phyloP scores from a whole-genome alignment of 2,329 filamentous ascomycete species.

The Cytospora leucostoma region DNA sequence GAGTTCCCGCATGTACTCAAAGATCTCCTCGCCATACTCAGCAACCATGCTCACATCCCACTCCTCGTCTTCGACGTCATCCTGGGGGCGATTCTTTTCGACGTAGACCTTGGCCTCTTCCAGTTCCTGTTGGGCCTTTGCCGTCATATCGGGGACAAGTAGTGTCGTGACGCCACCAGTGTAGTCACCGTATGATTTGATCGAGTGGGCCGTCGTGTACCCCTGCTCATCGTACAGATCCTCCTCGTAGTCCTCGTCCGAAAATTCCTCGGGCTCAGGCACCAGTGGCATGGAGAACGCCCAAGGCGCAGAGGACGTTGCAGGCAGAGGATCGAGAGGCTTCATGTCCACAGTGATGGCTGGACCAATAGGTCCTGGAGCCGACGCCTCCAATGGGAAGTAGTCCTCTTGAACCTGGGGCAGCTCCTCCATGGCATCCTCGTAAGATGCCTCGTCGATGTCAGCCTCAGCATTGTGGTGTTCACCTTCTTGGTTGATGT shows the following conservation, averaged over 20 bases:
- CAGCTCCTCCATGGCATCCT: constrained; percentile 50
- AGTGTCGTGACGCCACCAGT: constrained; percentile 58
- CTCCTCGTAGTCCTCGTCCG: constrained; percentile 79
- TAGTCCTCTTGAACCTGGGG: constrained; percentile 30
- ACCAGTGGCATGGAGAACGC: constrained; percentile 26
- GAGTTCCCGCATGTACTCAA: constrained; percentile 83
- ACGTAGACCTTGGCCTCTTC: constrained; percentile 66
- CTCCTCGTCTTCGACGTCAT: constrained; percentile 83
- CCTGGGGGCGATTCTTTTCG: constrained; percentile 62
- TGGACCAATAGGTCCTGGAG: constrained; percentile 8
- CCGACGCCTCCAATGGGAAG: not conserved
- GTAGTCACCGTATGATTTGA: constrained; percentile 69
- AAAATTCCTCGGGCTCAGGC: constrained; percentile 68
- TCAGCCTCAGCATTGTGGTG: constrained; percentile 35
- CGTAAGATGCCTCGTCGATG: constrained; percentile 44
- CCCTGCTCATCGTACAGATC: constrained; percentile 64
- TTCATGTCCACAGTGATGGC: constrained; percentile 15
- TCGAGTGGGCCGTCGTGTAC: constrained; percentile 75
- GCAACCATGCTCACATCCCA: constrained; percentile 98
- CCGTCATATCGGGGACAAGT: constrained; percentile 71
- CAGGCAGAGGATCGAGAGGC: constrained; percentile 26
- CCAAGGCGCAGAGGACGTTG: not conserved
- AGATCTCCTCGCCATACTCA: constrained; percentile 95
- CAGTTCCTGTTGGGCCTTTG: constrained; percentile 72
- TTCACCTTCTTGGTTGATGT: constrained; percentile 33